phyloP scores from a whole-genome alignment of 2,329 filamentous ascomycete genomes.

The Botryotinia globosa region DNA sequence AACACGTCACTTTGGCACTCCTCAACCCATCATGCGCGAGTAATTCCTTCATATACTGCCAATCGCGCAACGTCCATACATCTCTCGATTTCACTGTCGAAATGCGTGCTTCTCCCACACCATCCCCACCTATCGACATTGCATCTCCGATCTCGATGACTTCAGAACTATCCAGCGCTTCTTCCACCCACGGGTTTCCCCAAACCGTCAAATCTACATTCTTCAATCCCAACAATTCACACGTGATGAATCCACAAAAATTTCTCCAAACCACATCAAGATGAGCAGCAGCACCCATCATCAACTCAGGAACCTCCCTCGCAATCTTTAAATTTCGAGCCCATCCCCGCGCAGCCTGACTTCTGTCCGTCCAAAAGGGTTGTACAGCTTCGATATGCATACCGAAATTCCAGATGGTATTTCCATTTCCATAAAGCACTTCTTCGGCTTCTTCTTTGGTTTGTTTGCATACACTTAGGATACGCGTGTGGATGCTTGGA shows the following conservation, averaged over 20 bases:
- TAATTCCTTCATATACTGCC: conserved; percentile 29
- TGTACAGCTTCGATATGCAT: conserved; percentile 28
- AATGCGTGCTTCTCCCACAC: not conserved
- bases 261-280: conserved; percentile 27
- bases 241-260: conserved; percentile 20
- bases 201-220: conserved; percentile 34
- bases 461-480: conserved; percentile 28
- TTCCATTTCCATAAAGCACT: conserved; percentile 29
- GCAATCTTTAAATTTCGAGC: conserved; percentile 29
- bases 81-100: not conserved
- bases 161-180: not conserved
- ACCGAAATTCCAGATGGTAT: conserved; percentile 31
- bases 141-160: not conserved
- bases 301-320: conserved; percentile 25
- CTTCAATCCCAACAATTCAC: conserved; percentile 17
- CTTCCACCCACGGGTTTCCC: conserved; percentile 7
- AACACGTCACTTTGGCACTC: conserved; percentile 30
- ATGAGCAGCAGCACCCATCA: not conserved
- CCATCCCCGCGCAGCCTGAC: conserved; percentile 22
- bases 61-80: conserved; percentile 27
- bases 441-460: conserved; percentile 29
- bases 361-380: conserved; percentile 30
- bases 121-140: not conserved
- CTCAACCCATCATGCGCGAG: conserved; percentile 23
- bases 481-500: conserved; percentile 23